Evolutionary conservation across 2,329 filamentous ascomycete genomes (phyloP), one percentile per base, ranked within the genome.

Genomic region (Uncinocarpus reesii): DNA sequence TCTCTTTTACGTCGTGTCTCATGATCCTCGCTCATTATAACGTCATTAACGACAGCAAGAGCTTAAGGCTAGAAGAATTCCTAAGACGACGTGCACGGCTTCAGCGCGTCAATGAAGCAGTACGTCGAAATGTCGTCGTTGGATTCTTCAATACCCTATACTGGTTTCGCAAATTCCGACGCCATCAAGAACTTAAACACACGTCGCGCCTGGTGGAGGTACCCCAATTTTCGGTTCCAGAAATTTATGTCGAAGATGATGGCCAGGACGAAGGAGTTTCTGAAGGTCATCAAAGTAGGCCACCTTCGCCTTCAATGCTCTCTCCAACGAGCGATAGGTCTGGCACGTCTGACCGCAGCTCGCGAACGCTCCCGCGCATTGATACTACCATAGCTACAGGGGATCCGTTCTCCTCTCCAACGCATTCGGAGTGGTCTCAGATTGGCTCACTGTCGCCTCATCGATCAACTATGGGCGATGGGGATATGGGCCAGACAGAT

Each of bases 11-110:
- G 2, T 83, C 84, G 5, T 83, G 95, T 18, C 74, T 98, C 44
- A 92, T 98, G 84, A 93, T 94, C 52, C 74, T 98, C 49, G 90
- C 93, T 28, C 92, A 98, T 66, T 94, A 98, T 74, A 98, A 96
- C 60, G 88, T 98, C 60, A 98, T 98, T 64, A 95, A 83, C 57
- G 92, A 98, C 66, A 95, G 84, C 71, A 95, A 95, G 74, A 95
- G 88, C 66, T 71, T 98, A 61, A 83, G 78, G 82, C 85, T 98
- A 2, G 92, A 98, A 60, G 92, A 98, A 62, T 98, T 95, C 65
- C 69, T 98, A 49, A 83, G 90, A 50, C 86, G 93, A 31, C 82
- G 90, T 53, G 87, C 89, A 26, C 80, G 90, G 46, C 74, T 98
- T 41, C 90, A 96, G 64, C 83, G 90, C 52, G 90, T 98, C 1